Percentiles rank a stretch among this genome's conserved stretches.
These are phyloP conservation scores for Arthrobotrys sinensis DNA, from an alignment of 2,329 filamentous ascomycete genomes.

Conservation along the genomic window DNA sequence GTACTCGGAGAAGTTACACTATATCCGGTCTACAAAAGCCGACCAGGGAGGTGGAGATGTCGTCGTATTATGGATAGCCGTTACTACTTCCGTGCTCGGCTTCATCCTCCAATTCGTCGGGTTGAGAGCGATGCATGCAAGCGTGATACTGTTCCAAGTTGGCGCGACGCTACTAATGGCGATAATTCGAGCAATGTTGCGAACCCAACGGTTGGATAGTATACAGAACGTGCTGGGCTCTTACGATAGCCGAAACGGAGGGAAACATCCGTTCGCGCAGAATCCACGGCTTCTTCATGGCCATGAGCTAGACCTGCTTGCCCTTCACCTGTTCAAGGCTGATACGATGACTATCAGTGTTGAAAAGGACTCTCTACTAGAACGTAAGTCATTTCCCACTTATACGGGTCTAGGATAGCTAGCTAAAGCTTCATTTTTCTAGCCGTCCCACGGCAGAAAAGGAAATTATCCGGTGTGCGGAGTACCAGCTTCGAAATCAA, in stretches of 20 bases:
- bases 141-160: slow-evolving; percentile 60
- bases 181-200: slow-evolving; percentile 57
- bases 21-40: slow-evolving; percentile 45
- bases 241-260: slow-evolving; percentile 6
- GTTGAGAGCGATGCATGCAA: slow-evolving; percentile 61
- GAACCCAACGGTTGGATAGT: slow-evolving; percentile 42
- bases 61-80: slow-evolving; percentile 29
- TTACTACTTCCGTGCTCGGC: slow-evolving; percentile 39
- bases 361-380: not conserved
- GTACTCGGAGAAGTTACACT: slow-evolving; percentile 33
- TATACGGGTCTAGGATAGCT: not conserved
- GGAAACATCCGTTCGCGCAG: slow-evolving; percentile 22
- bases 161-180: slow-evolving; percentile 60
- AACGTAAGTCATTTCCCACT: not conserved
- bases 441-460: slow-evolving; percentile 10
- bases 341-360: slow-evolving; percentile 28
- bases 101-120: slow-evolving; percentile 63
- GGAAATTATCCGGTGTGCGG: not conserved
- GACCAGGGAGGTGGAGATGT: slow-evolving; percentile 2
- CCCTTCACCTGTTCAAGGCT: slow-evolving; percentile 41
- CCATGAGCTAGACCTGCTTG: slow-evolving; percentile 46
- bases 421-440: not conserved
- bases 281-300: slow-evolving; percentile 44
- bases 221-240: slow-evolving; percentile 36
- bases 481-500: slow-evolving; percentile 13